Percentiles rank a stretch among this genome's conserved stretches.
These are phyloP conservation scores for Flaveria linearis DNA, from an alignment of 129 eudicot genomes.

Conservation along the genomic window DNA sequence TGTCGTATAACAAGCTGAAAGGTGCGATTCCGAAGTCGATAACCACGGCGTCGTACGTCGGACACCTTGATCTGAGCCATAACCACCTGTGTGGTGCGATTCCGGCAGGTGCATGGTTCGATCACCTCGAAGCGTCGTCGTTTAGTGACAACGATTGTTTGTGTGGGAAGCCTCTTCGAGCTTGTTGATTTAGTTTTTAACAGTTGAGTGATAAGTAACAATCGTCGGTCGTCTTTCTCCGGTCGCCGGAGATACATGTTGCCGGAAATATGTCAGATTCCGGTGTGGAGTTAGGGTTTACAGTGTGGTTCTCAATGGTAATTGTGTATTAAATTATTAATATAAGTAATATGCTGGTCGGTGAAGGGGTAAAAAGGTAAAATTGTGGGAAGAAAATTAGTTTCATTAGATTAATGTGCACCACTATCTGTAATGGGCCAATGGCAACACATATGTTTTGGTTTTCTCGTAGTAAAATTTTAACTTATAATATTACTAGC, in stretches of 20 bases:
- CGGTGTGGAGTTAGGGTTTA: not conserved
- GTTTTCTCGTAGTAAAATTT: no score
- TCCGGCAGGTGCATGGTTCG: slow-evolving; percentile 67
- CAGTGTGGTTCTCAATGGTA: not conserved
- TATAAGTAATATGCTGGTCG: not conserved
- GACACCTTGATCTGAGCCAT: slow-evolving; percentile 84
- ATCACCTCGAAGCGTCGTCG: slow-evolving; percentile 79
- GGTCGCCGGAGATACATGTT: not conserved
- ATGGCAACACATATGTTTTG: no score
- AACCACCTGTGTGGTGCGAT: slow-evolving; percentile 81
- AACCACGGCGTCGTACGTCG: slow-evolving; percentile 57
- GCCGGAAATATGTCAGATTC: slow-evolving; percentile 13
- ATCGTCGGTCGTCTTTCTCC: not conserved
- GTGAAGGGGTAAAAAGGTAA: not conserved
- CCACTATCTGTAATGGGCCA: no score
- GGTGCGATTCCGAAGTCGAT: slow-evolving; percentile 76
- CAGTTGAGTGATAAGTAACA: not conserved
- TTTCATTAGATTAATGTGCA: no score
- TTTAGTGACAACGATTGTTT: slow-evolving; percentile 65
- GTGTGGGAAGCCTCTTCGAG: slow-evolving; percentile 76
- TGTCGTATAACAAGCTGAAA: slow-evolving; percentile 59
- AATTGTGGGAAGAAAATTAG: no score
- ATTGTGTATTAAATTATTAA: slow-evolving; percentile 3
- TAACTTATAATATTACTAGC: no score
- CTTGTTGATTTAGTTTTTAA: slow-evolving; percentile 35